Evolutionary conservation across 163 green algal genomes (phyloP).

Genomic region (Chloromonas sp.): DNA sequence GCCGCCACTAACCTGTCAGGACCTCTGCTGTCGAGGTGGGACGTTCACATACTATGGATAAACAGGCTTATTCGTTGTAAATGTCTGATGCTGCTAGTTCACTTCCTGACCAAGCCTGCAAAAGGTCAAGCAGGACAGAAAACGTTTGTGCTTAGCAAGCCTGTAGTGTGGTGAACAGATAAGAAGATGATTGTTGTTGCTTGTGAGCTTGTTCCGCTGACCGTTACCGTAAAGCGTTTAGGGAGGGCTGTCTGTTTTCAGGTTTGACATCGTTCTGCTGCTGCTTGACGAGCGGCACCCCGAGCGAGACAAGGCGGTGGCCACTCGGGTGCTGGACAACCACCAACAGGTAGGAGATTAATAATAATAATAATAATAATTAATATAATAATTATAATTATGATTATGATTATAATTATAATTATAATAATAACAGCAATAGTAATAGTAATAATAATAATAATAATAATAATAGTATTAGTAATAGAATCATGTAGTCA

Average conservation of each 20-base stretch:
- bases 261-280: slow-evolving; percentile 88
- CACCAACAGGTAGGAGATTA: slow-evolving; percentile 31
- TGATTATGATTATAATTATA: no score
- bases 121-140: not conserved
- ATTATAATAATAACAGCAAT: no score
- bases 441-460: no score
- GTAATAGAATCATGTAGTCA: no score
- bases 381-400: no score
- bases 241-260: slow-evolving; percentile 32
- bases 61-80: not conserved
- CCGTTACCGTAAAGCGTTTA: not conserved
- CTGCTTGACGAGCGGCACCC: slow-evolving; percentile 61
- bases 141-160: not conserved
- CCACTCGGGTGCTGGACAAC: slow-evolving; percentile 57
- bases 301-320: slow-evolving; percentile 57
- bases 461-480: no score
- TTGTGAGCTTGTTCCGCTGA: not conserved
- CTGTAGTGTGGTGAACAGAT: not conserved
- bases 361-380: no score
- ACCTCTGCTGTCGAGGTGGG: slow-evolving; percentile 27
- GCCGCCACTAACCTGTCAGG: slow-evolving; percentile 39
- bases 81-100: not conserved
- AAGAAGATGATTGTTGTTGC: not conserved
- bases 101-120: not conserved
- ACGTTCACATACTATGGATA: not conserved